These are phyloP conservation scores for Rubus parviflorus DNA, from an alignment of 306 rosid species.

Conservation along the genomic window DNA sequence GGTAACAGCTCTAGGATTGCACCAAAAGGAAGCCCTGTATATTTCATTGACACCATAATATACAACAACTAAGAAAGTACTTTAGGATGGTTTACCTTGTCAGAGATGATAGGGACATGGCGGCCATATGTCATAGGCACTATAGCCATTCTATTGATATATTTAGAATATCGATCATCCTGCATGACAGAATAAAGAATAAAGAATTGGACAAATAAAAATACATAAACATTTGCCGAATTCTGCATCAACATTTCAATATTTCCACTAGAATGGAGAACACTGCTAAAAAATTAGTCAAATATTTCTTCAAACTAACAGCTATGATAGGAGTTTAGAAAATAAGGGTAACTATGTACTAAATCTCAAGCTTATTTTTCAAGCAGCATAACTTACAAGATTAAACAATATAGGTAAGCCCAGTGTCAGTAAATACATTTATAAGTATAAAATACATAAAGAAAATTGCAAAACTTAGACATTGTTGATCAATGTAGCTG, in stretches of 20 bases:
- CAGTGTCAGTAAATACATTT: not conserved
- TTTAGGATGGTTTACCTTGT: conserved; percentile 53
- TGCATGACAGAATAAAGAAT: conserved; percentile 32
- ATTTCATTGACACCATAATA: not conserved
- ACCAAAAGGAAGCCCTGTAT: too few species aligned
- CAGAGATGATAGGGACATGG: conserved; percentile 82
- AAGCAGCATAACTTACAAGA: not conserved
- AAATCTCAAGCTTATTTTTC: not conserved
- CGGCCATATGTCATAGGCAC: conserved; percentile 95
- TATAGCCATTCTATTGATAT: conserved; percentile 84
- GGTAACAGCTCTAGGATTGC: too few species aligned
- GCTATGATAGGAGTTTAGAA: not conserved
- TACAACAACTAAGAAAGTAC: not conserved
- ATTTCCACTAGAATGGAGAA: not conserved
- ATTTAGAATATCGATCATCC: conserved; percentile 92
- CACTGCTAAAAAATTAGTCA: not conserved
- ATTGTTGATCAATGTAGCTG: not conserved
- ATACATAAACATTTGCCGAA: not conserved
- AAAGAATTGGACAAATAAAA: not conserved
- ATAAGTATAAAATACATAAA: not conserved
- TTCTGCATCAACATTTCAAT: not conserved
- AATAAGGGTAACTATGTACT: not conserved
- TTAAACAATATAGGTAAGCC: not conserved
- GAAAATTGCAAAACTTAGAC: not conserved
- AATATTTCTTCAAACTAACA: not conserved